These are phyloP conservation scores for Lathyrus sativus DNA, from an alignment of 306 rosid genomes.

Conservation along the genomic window DNA sequence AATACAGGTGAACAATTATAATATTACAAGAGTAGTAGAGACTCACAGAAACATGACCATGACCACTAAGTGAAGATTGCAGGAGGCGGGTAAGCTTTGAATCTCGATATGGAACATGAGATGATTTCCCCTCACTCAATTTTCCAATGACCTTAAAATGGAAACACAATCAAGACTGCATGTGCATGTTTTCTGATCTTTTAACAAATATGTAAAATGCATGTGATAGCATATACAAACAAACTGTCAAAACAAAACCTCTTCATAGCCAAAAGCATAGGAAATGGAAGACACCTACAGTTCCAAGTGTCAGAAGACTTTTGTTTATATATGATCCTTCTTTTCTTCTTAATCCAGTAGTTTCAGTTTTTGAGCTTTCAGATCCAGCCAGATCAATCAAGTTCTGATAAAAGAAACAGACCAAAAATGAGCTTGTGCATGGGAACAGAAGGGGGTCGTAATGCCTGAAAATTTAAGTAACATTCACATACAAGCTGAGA, in stretches of 20 bases:
- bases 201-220: constrained; percentile 23
- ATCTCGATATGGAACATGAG: constrained; percentile 97
- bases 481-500: constrained; percentile 89
- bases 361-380: constrained; percentile 97
- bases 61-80: constrained; percentile 94
- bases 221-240: background rate
- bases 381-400: constrained; percentile 99
- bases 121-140: constrained; percentile 97
- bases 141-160: constrained; percentile 93
- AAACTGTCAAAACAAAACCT: constrained; percentile 33
- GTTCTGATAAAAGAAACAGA: constrained; percentile 55
- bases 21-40: constrained; percentile 30
- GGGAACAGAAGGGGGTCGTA: background rate
- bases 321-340: constrained; percentile 99
- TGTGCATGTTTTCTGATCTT: constrained; percentile 11
- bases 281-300: constrained; percentile 60
- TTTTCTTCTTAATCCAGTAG: constrained; percentile 94
- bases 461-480: constrained; percentile 28
- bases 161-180: constrained; percentile 45
- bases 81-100: constrained; percentile 98
- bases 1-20: constrained; percentile 24
- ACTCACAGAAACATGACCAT: constrained; percentile 98
- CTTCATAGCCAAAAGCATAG: constrained; percentile 20
- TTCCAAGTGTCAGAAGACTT: constrained; percentile 99
- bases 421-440: constrained; percentile 21